These are phyloP conservation scores for Xylaria castorea DNA, from an alignment of 495 filamentous ascomycete species.

Conservation along the genomic window DNA sequence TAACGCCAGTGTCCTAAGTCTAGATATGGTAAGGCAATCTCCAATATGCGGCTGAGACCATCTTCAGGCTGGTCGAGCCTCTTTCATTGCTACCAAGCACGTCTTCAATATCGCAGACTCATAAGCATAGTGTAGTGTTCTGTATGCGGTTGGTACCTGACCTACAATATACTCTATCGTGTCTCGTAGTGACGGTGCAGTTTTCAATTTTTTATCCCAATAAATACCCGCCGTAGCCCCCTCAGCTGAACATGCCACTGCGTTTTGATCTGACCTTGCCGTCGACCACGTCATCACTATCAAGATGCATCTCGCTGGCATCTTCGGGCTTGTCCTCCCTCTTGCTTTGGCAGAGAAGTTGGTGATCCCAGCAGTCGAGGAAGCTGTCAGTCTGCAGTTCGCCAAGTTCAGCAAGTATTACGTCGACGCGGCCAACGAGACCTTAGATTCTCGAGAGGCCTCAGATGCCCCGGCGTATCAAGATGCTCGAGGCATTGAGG, in stretches of 20 bases:
- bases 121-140: background rate
- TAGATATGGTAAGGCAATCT: background rate
- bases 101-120: background rate
- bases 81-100: background rate
- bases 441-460: constrained; percentile 15
- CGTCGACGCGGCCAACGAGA: constrained; percentile 20
- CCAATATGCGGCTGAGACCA: constrained; percentile 11
- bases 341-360: constrained; percentile 31
- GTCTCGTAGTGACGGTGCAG: background rate
- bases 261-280: background rate
- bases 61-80: background rate
- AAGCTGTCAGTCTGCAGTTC: constrained; percentile 33
- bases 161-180: background rate
- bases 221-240: constrained; percentile 15
- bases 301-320: constrained; percentile 31
- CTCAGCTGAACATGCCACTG: background rate
- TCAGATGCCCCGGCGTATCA: constrained; percentile 3
- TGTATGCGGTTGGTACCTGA: background rate
- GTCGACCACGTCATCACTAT: constrained; percentile 1
- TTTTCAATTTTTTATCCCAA: background rate
- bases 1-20: background rate
- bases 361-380: constrained; percentile 35
- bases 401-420: constrained; percentile 32
- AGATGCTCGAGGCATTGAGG: constrained; percentile 25
- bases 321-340: constrained; percentile 28